phyloP scores from a whole-genome alignment of 495 filamentous ascomycete genomes.

The Trichoderma virens region DNA sequence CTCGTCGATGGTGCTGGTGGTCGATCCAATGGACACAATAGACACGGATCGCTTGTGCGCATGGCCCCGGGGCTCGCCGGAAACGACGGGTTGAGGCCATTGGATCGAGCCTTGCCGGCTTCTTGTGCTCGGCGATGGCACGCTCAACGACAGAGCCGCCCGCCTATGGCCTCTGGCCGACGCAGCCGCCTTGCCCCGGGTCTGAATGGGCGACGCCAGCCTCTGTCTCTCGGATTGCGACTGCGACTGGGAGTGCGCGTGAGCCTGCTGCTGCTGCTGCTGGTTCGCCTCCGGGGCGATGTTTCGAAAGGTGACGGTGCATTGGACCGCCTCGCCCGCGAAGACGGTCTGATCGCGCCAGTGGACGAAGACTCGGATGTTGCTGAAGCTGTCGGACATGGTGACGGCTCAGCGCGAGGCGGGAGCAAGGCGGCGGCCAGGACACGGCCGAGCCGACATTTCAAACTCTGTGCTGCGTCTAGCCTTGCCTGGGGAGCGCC shows the following conservation, averaged over 20 bases:
- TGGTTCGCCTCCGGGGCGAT: slow-evolving; percentile 27
- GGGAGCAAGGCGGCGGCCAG: neutral
- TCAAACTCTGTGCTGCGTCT: neutral
- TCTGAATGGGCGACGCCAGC: neutral
- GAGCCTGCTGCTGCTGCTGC: slow-evolving; percentile 5
- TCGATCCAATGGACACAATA: slow-evolving; percentile 81
- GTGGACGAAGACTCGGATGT: slow-evolving; percentile 90
- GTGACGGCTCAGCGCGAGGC: slow-evolving; percentile 23
- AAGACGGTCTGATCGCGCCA: slow-evolving; percentile 90
- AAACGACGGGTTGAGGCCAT: slow-evolving; percentile 22
- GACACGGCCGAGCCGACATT: slow-evolving; percentile 4
- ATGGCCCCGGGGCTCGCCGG: slow-evolving; percentile 30
- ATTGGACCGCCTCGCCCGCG: slow-evolving; percentile 88
- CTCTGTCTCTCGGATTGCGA: neutral
- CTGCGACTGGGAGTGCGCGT: slow-evolving; percentile 7
- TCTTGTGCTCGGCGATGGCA: slow-evolving; percentile 36
- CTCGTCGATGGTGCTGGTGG: slow-evolving; percentile 45
- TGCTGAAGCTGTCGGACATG: slow-evolving; percentile 37
- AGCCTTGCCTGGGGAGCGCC: neutral
- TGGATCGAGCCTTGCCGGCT: slow-evolving; percentile 25
- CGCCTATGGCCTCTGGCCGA: slow-evolving; percentile 42
- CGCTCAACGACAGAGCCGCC: slow-evolving; percentile 50
- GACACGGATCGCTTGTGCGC: slow-evolving; percentile 71
- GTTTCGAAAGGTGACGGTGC: slow-evolving; percentile 94
- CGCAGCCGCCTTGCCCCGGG: slow-evolving; percentile 8